Conservation (phyloP, 2,329 filamentous ascomycete genomes). For the Magnaporthiopsis poae region DNA sequence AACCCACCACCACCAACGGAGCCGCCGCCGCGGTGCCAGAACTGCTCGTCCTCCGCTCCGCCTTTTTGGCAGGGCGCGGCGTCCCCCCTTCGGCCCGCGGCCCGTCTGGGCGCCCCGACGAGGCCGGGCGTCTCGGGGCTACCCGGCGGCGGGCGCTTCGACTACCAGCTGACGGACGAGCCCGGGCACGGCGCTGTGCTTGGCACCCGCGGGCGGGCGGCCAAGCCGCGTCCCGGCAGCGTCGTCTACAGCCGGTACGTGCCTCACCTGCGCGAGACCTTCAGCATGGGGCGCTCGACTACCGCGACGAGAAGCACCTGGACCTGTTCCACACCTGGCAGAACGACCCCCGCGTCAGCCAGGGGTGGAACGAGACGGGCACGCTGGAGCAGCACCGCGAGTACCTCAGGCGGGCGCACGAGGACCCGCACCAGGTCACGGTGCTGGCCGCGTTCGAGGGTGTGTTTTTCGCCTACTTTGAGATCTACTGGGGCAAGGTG, state of each 20-base stretch:
- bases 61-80: slow-evolving; percentile 25
- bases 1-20: neutral
- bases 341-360: slow-evolving; percentile 71
- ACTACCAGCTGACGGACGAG: slow-evolving; percentile 34
- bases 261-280: slow-evolving; percentile 64
- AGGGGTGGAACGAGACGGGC: slow-evolving; percentile 72
- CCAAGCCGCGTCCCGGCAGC: slow-evolving; percentile 61
- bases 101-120: slow-evolving; percentile 49
- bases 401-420: slow-evolving; percentile 59
- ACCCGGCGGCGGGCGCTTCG: slow-evolving; percentile 39
- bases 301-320: slow-evolving; percentile 52
- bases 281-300: slow-evolving; percentile 68
- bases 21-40: neutral
- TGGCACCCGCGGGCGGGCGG: slow-evolving; percentile 63
- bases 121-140: slow-evolving; percentile 26
- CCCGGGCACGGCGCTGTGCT: slow-evolving; percentile 25
- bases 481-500: slow-evolving; percentile 66
- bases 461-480: slow-evolving; percentile 64
- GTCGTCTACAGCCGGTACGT: slow-evolving; percentile 72
- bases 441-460: slow-evolving; percentile 64
- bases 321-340: slow-evolving; percentile 69
- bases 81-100: slow-evolving; percentile 54
- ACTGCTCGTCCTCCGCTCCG: slow-evolving; percentile 5
- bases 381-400: slow-evolving; percentile 63
- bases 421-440: slow-evolving; percentile 62